These are phyloP conservation scores for Apophysomyces trapeziformis DNA, from an alignment of 371 early-diverging fungal genomes.

Conservation along the genomic window DNA sequence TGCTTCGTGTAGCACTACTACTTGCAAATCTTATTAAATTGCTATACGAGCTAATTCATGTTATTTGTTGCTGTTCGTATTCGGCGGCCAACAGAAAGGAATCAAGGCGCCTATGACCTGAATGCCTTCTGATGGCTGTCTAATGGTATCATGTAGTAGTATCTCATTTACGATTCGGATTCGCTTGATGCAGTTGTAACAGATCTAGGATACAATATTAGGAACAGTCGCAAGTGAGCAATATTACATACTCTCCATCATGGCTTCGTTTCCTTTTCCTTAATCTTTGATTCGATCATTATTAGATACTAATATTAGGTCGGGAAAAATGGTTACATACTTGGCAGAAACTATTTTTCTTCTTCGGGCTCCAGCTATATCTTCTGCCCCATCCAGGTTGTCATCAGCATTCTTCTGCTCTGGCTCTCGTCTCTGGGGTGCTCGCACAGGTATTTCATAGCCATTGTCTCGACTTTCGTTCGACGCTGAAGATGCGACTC, in stretches of 20 bases:
- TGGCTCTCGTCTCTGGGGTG: not conserved
- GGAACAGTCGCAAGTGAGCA: too few species aligned
- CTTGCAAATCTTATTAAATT: too few species aligned
- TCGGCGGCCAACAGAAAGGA: too few species aligned
- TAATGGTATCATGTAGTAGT: not conserved
- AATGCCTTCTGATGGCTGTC: too few species aligned
- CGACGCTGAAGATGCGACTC: not conserved
- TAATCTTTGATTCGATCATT: not conserved
- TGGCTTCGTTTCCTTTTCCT: not conserved
- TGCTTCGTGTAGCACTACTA: too few species aligned
- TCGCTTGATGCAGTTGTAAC: not conserved
- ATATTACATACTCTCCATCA: too few species aligned
- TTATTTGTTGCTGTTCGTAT: too few species aligned
- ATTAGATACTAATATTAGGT: not conserved
- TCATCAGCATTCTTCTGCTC: not conserved
- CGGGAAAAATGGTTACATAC: not conserved
- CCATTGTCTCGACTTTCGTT: not conserved
- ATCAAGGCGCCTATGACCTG: too few species aligned
- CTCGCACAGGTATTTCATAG: not conserved
- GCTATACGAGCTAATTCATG: too few species aligned
- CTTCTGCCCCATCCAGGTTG: not conserved
- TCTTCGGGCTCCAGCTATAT: not conserved
- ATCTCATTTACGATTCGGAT: not conserved
- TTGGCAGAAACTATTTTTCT: slow-evolving; percentile 1
- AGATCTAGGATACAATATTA: not conserved